Conservation (phyloP, 2,329 filamentous ascomycete genomes). For the Blastomyces parvus region DNA sequence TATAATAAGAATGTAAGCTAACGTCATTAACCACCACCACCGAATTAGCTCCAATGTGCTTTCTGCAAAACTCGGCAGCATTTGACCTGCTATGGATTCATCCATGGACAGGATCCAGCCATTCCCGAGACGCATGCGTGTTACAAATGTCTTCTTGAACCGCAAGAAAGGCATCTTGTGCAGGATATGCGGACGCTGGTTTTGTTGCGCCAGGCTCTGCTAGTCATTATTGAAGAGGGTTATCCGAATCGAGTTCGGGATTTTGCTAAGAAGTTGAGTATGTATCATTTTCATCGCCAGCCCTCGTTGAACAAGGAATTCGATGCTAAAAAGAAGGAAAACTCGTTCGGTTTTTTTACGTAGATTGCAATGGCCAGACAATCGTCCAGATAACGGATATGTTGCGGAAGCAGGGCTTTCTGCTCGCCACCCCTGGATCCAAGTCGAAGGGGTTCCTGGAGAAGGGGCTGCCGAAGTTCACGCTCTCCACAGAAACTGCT, state of each 20-base stretch:
- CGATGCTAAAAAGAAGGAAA: not conserved
- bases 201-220: conserved; percentile 23
- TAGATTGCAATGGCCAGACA: conserved; percentile 26
- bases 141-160: conserved; percentile 37
- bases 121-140: conserved; percentile 38
- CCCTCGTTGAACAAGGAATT: not conserved
- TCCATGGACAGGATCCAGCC: conserved; percentile 27
- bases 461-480: conserved; percentile 25
- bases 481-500: conserved; percentile 18
- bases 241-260: conserved; percentile 20
- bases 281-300: conserved; percentile 10
- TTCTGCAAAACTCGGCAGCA: conserved; percentile 41
- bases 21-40: conserved; percentile 11
- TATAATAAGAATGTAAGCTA: not conserved
- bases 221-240: conserved; percentile 24
- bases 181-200: conserved; percentile 23
- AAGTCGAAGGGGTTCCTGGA: conserved; percentile 24
- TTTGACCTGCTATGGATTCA: conserved; percentile 39
- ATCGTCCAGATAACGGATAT: conserved; percentile 24
- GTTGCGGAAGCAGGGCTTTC: conserved; percentile 21
- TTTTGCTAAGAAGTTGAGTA: conserved; percentile 27
- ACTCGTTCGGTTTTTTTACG: conserved; percentile 12
- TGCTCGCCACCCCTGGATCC: conserved; percentile 24
- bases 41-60: conserved; percentile 33
- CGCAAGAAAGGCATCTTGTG: conserved; percentile 21